Conservation (phyloP, 768 basidiomycete genomes). For the Lentinula boryana region DNA sequence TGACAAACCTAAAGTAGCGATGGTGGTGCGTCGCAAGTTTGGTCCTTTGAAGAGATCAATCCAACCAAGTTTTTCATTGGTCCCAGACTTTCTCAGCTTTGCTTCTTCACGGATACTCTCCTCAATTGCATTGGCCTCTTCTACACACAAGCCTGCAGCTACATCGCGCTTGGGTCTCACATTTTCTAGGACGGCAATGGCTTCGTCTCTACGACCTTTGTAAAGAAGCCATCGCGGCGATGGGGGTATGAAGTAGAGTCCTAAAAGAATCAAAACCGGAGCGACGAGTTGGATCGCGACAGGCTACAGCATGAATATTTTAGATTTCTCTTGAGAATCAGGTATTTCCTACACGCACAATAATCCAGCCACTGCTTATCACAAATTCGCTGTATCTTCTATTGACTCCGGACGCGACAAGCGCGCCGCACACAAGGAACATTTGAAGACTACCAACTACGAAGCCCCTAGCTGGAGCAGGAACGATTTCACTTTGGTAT, state of each 20-base stretch:
- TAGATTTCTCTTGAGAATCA: no score
- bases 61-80: slow-evolving; percentile 1
- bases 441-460: slow-evolving; percentile 5
- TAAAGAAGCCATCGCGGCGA: slow-evolving; percentile 5
- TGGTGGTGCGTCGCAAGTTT: neutral
- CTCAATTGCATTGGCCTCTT: slow-evolving; percentile 5
- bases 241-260: slow-evolving; percentile 4
- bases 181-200: slow-evolving; percentile 1
- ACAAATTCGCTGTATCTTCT: neutral
- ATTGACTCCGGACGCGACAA: slow-evolving; percentile 3
- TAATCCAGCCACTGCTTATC: slow-evolving; percentile 3
- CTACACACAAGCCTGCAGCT: slow-evolving; percentile 1
- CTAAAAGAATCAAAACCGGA: slow-evolving; percentile 1
- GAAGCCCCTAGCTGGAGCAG: slow-evolving; percentile 1
- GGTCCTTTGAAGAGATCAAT: slow-evolving; percentile 3
- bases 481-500: slow-evolving; percentile 5
- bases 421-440: slow-evolving; percentile 3
- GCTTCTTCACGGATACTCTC: slow-evolving; percentile 6
- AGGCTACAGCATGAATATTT: neutral
- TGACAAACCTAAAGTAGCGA: slow-evolving; percentile 1
- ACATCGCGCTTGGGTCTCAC: slow-evolving; percentile 4
- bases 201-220: slow-evolving; percentile 5
- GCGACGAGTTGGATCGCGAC: slow-evolving; percentile 1
- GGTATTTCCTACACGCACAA: neutral
- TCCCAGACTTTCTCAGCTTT: neutral